These are phyloP conservation scores for Geosiphon pyriformis DNA, from an alignment of 192 early-diverging fungal species.

Conservation along the genomic window DNA sequence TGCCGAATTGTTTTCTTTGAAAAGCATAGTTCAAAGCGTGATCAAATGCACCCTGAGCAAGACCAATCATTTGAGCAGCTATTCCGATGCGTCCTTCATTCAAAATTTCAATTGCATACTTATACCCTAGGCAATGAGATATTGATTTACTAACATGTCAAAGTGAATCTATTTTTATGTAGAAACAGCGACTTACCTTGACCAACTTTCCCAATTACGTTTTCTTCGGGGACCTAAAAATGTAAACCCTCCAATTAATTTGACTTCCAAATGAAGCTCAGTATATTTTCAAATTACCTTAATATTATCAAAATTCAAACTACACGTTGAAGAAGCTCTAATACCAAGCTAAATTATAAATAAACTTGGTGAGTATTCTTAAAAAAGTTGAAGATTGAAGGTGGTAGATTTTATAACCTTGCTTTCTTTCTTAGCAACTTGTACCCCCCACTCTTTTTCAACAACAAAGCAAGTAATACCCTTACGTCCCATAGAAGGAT, in stretches of 20 bases:
- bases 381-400: not conserved
- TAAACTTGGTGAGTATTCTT: not conserved
- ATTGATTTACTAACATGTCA: not conserved
- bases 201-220: slow-evolving; percentile 89
- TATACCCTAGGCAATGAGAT: slow-evolving; percentile 68
- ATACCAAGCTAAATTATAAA: slow-evolving; percentile 69
- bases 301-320: slow-evolving; percentile 88
- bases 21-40: slow-evolving; percentile 83
- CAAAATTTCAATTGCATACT: slow-evolving; percentile 94
- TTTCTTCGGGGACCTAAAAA: slow-evolving; percentile 65
- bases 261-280: too few relatives aligned
- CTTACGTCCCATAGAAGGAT: slow-evolving; percentile 88
- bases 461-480: slow-evolving; percentile 97
- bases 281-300: slow-evolving; percentile 26
- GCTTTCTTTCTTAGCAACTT: slow-evolving; percentile 92
- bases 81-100: slow-evolving; percentile 99
- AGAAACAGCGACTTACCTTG: slow-evolving; percentile 35
- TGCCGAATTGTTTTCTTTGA: slow-evolving; percentile 92
- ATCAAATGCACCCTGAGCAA: slow-evolving; percentile 93
- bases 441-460: slow-evolving; percentile 86
- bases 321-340: slow-evolving; percentile 92
- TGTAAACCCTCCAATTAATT: not conserved
- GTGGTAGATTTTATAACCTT: slow-evolving; percentile 56
- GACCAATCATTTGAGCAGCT: slow-evolving; percentile 96
- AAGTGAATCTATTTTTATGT: not conserved